Percentiles rank a stretch among this genome's conserved stretches.
phyloP scores from a whole-genome alignment of 805 yeast species.

The Saturnispora zaruensis region DNA sequence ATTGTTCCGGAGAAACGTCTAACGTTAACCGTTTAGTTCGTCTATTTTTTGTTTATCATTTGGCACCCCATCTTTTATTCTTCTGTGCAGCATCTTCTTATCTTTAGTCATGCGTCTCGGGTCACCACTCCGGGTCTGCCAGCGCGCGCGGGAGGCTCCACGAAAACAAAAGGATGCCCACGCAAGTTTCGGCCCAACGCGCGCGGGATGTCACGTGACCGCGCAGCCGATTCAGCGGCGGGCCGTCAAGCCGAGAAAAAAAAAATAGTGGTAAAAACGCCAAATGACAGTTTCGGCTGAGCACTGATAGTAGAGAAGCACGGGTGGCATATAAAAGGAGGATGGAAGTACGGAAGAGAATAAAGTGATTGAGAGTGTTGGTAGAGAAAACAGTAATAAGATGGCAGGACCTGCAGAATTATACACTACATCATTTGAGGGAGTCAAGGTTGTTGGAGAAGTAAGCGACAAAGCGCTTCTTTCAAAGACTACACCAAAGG shows the following conservation, averaged over 20 bases:
- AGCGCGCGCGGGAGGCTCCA: too few species aligned
- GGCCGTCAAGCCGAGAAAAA: background rate
- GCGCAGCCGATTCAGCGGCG: background rate
- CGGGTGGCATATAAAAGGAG: conserved; percentile 6
- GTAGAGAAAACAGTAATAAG: background rate
- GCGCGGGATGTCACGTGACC: conserved; percentile 4
- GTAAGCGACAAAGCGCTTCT: conserved; percentile 28
- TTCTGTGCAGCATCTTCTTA: background rate
- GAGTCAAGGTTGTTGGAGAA: conserved; percentile 47
- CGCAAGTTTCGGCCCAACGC: background rate
- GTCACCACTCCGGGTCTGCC: too few species aligned
- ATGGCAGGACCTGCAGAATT: conserved; percentile 18
- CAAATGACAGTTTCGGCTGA: background rate
- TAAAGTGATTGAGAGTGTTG: too few species aligned
- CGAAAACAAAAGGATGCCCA: too few species aligned
- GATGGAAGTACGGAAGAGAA: background rate
- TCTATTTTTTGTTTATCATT: too few species aligned
- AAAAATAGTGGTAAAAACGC: background rate
- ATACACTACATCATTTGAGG: conserved; percentile 32
- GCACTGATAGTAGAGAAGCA: background rate
- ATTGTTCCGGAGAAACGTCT: too few species aligned
- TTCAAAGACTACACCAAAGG: conserved; percentile 39
- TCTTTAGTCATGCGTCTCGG: too few species aligned
- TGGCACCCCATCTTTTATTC: too few species aligned
- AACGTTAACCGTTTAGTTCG: too few species aligned